Conservation (phyloP, 2,329 filamentous ascomycete species). For the Aspergillus glaucus region DNA sequence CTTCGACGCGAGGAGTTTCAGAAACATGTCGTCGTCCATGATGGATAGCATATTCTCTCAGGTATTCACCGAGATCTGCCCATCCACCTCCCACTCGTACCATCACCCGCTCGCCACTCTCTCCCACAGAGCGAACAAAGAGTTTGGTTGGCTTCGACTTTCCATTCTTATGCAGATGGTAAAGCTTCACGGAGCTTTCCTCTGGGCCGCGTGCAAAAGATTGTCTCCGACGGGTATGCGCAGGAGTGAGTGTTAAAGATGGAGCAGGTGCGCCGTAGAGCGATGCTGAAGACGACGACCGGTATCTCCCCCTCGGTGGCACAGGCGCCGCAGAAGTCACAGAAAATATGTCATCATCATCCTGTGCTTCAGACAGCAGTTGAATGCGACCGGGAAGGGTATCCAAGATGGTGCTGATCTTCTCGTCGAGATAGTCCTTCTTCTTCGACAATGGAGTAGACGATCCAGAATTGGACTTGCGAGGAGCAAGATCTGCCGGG, state of each 20-base stretch:
- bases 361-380: slow-evolving; percentile 51
- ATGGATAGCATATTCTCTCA: slow-evolving; percentile 87
- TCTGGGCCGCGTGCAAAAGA: slow-evolving; percentile 34
- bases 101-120: slow-evolving; percentile 89
- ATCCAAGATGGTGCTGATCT: slow-evolving; percentile 71
- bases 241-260: slow-evolving; percentile 64
- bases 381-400: slow-evolving; percentile 75
- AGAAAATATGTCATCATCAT: slow-evolving; percentile 26
- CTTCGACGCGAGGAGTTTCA: slow-evolving; percentile 49
- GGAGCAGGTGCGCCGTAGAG: slow-evolving; percentile 56
- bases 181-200: slow-evolving; percentile 77
- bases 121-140: slow-evolving; percentile 86
- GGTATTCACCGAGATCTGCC: slow-evolving; percentile 91
- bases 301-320: slow-evolving; percentile 37
- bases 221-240: slow-evolving; percentile 26
- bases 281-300: slow-evolving; percentile 29
- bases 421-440: slow-evolving; percentile 68
- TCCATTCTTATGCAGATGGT: slow-evolving; percentile 79
- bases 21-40: slow-evolving; percentile 67
- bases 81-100: slow-evolving; percentile 97
- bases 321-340: slow-evolving; percentile 28
- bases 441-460: slow-evolving; percentile 41
- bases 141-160: slow-evolving; percentile 88
- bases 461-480: slow-evolving; percentile 17
- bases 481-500: not conserved